Evolutionary conservation across 169 alveolate species (phyloP), one percentile per base, ranked within the genome.

Genomic region (Babesia bigemina): DNA sequence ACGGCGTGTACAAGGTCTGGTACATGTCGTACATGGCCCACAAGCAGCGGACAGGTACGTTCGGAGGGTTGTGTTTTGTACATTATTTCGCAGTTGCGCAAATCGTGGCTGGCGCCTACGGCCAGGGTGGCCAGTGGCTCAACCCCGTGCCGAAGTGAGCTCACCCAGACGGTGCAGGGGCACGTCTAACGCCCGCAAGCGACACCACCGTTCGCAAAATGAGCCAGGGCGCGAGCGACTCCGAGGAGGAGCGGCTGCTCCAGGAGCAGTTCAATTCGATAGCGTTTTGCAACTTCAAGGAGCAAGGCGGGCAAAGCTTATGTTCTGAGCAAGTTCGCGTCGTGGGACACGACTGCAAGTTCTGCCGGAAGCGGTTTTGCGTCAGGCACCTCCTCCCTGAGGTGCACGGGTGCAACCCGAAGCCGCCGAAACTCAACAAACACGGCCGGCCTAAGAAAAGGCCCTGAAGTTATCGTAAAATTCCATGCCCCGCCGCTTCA

Each of bases 91-190:
- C 78, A 89, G 94, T 92, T n/a, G 95, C 96, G 28, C 96, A 92
- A 85, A 72, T 92, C 16, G 95, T 92, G 61, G 95, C 96, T 10
- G 92, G 92, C 11, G 96, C 96, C 17, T 92, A 92, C 79, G 96
- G 96, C 57, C 96, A 92, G 62, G 96, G 96, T 45, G 96, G 96
- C 21, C 96, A 92, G 87, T 92, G 96, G 96, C 94, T 92, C 22
- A 90, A 92, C 76, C 96, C 96, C 14, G 95, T 92, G 28, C 96
- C 96, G 29, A 90, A 87, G 75, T 92, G 65, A 88, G 36, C 50
- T 47, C 2, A 2, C 10, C 39, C 39, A 29, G 33, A n/a, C 8
- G 50, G 17, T 10, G 19, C 17, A 16, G 50, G 1, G 50, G 50
- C 4, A 2, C 19, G 50, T 45, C 1, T 45, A 45, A 13, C 50